Conservation (phyloP, 495 filamentous ascomycete genomes). For the Talaromyces stipitatus region DNA sequence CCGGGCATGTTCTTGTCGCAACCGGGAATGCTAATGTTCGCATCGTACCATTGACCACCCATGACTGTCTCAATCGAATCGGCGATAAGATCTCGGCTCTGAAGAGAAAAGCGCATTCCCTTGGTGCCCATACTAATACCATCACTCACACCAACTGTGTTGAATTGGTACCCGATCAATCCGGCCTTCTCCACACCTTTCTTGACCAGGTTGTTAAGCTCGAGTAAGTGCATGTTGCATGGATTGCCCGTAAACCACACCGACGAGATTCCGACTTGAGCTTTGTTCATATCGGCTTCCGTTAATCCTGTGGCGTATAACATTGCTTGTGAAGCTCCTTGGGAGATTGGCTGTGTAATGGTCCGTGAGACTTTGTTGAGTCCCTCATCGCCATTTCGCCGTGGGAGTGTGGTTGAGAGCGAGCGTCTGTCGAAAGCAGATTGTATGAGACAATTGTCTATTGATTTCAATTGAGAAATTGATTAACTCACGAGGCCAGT, state of each 20-base stretch:
- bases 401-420: conserved; percentile 40
- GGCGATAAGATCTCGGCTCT: conserved; percentile 92
- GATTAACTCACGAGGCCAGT: neutral
- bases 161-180: conserved; percentile 86
- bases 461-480: neutral
- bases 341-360: conserved; percentile 93
- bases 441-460: neutral
- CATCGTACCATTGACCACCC: conserved; percentile 98
- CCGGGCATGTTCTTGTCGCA: conserved; percentile 99
- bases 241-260: conserved; percentile 87
- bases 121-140: conserved; percentile 51
- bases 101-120: conserved; percentile 89
- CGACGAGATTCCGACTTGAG: conserved; percentile 94
- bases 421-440: conserved; percentile 25
- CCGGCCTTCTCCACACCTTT: conserved; percentile 78
- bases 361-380: conserved; percentile 75
- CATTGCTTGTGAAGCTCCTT: conserved; percentile 98
- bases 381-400: conserved; percentile 28
- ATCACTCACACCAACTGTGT: conserved; percentile 88
- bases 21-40: conserved; percentile 95
- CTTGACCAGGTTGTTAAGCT: conserved; percentile 73
- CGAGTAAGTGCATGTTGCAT: conserved; percentile 97
- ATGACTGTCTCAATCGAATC: conserved; percentile 98
- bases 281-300: conserved; percentile 81
- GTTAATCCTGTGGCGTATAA: conserved; percentile 87